Base-by-base conservation (phyloP, 352 stramenopile genomes). In the Globisporangium recalcitrans region DNA sequence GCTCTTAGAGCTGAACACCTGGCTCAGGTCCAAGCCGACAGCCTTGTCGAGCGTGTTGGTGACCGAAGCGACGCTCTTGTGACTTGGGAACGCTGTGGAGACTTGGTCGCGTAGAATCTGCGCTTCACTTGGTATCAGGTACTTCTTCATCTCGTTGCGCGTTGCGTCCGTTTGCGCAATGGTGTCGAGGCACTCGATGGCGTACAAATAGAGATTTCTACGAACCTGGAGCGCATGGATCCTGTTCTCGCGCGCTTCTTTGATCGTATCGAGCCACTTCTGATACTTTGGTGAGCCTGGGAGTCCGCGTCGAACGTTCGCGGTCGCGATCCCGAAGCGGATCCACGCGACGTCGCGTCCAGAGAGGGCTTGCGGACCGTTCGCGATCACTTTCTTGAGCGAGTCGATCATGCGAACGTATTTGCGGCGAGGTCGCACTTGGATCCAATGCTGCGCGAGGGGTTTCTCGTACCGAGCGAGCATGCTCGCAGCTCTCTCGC, bases 251-350 rank as follows among this genome's bases (percentile, higher is more conserved):
- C 29, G 29, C 4, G 36, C 36, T 7, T 14, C 4, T 6, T 44
- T 13, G 24, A 56, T 19, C 4, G 10, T 1, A 0, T n/a, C 13
- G 26, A 60, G 27, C 47, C 60, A 63, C 27, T 58, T 3, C 3
- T 46, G 14, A 49, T 67, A 64, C 2, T 22, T 31, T 4, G 24
- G 10, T 11, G 55, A 56, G 21, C 24, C 47, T 19, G 59, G 59
- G 16, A 62, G 32, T 5, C 64, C 64, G 14, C 64, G 64, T 42
- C 63, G 62, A n/a, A 34, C 40, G 26, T 59, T 58, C 19, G 53
- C 46, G 0, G 32, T 44, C 1, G 64, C 64, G 22, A 70, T 27
- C 0, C 54, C 51, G 9, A 42, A 64, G 13, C 64, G 53, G 21
- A 70, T 60, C 31, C 38, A 48, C 3, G 40, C 44, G 3, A 70